Conservation (phyloP, 257 asterid genomes). For the Forsythia viridissima region DNA sequence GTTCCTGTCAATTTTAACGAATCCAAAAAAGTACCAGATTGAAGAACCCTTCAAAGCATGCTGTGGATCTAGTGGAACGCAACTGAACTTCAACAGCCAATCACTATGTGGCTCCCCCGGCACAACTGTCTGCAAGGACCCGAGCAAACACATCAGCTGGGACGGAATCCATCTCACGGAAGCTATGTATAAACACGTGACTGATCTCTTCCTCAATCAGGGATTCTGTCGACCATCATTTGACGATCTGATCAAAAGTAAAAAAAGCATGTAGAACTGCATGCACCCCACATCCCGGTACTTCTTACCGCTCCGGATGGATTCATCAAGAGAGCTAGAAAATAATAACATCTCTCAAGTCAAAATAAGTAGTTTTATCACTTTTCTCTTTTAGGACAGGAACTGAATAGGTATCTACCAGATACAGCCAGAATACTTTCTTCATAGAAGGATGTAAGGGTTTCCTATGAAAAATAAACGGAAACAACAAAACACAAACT, state of each 20-base stretch:
- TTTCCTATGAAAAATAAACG: not conserved
- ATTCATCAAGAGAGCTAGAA: constrained; percentile 35
- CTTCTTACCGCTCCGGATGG: constrained; percentile 24
- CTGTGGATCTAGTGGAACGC: constrained; percentile 25
- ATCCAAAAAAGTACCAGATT: constrained; percentile 35
- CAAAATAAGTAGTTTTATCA: not conserved
- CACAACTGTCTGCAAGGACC: constrained; percentile 34
- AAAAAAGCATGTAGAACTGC: constrained; percentile 12
- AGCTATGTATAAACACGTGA: constrained; percentile 38
- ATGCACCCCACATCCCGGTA: not conserved
- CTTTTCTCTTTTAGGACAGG: not conserved
- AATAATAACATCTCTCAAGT: constrained; percentile 9
- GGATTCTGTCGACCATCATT: constrained; percentile 45
- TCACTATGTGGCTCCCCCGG: constrained; percentile 27
- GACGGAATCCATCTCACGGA: constrained; percentile 48
- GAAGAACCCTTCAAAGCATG: constrained; percentile 51
- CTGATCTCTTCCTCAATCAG: constrained; percentile 42
- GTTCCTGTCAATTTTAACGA: constrained; percentile 27
- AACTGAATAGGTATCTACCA: not conserved
- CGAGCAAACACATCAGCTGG: constrained; percentile 35
- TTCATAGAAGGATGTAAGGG: not conserved
- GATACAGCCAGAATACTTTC: not conserved
- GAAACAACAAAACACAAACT: not conserved
- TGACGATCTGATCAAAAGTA: constrained; percentile 30
- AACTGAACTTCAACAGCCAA: constrained; percentile 20